Evolutionary conservation across 768 basidiomycete species (phyloP).

Genomic region (Amanita jacksonii): DNA sequence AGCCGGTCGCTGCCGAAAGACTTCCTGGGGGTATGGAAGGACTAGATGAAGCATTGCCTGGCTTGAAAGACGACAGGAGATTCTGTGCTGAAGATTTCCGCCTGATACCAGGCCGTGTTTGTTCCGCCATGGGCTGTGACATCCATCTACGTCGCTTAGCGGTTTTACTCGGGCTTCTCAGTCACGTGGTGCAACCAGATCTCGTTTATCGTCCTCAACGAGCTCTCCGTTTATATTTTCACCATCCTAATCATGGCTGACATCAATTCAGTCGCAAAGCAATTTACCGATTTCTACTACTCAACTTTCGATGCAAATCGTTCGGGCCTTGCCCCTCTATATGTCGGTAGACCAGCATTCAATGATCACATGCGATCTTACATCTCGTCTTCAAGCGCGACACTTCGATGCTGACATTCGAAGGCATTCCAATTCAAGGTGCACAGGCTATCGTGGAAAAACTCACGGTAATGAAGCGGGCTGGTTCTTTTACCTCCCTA

Average conservation of each 20-base stretch:
- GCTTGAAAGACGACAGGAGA: constrained; percentile 69
- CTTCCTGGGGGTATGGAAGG: constrained; percentile 24
- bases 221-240: constrained; percentile 9
- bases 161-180: neutral
- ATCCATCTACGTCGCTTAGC: constrained; percentile 15
- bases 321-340: constrained; percentile 46
- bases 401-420: constrained; percentile 80
- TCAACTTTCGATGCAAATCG: constrained; percentile 62
- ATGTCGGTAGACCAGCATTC: constrained; percentile 46
- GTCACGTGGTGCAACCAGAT: constrained; percentile 1
- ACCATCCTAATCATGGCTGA: constrained; percentile 51
- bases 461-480: constrained; percentile 40
- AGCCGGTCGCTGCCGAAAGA: constrained; percentile 25
- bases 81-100: constrained; percentile 84
- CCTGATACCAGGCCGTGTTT: constrained; percentile 54
- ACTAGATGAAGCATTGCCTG: constrained; percentile 20
- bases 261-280: constrained; percentile 61
- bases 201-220: neutral
- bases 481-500: neutral
- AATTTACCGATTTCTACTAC: constrained; percentile 84
- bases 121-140: constrained; percentile 29
- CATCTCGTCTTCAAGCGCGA: constrained; percentile 43
- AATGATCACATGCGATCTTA: constrained; percentile 17
- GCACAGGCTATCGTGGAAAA: constrained; percentile 53
- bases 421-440: constrained; percentile 54